These are phyloP conservation scores for Barnettozyma botsteinii DNA, from an alignment of 805 yeast genomes.

Conservation along the genomic window DNA sequence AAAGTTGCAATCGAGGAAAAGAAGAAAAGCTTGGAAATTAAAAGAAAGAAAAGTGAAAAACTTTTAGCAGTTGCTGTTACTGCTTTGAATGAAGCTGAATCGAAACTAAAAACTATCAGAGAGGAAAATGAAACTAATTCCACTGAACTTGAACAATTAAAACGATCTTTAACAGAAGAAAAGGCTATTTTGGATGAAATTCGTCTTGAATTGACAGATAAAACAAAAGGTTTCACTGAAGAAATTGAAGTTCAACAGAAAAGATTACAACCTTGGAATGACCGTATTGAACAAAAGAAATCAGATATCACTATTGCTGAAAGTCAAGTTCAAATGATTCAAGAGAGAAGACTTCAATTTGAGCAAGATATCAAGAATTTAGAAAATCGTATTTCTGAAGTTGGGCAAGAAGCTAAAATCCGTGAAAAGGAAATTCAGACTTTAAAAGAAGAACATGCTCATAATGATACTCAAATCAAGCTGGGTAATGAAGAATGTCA, in stretches of 20 bases:
- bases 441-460: conserved; percentile 43
- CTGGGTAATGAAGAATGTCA: conserved; percentile 54
- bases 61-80: conserved; percentile 42
- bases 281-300: conserved; percentile 54
- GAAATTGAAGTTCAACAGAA: conserved; percentile 60
- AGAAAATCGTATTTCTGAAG: conserved; percentile 37
- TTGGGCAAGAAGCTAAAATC: conserved; percentile 42
- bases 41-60: conserved; percentile 55
- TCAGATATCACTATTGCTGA: conserved; percentile 59
- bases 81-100: conserved; percentile 38
- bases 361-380: conserved; percentile 40
- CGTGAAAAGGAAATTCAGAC: conserved; percentile 42
- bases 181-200: conserved; percentile 54
- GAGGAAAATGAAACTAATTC: conserved; percentile 40
- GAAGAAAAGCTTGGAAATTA: conserved; percentile 55
- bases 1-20: conserved; percentile 73
- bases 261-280: conserved; percentile 79
- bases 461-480: conserved; percentile 46
- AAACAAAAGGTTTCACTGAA: conserved; percentile 62
- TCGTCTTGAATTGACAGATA: conserved; percentile 59
- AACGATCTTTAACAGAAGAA: conserved; percentile 44
- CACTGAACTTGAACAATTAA: conserved; percentile 40
- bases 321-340: conserved; percentile 57
- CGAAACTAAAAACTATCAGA: conserved; percentile 40
- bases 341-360: conserved; percentile 39